phyloP scores from a whole-genome alignment of 306 rosid species.

The Morella rubra region DNA sequence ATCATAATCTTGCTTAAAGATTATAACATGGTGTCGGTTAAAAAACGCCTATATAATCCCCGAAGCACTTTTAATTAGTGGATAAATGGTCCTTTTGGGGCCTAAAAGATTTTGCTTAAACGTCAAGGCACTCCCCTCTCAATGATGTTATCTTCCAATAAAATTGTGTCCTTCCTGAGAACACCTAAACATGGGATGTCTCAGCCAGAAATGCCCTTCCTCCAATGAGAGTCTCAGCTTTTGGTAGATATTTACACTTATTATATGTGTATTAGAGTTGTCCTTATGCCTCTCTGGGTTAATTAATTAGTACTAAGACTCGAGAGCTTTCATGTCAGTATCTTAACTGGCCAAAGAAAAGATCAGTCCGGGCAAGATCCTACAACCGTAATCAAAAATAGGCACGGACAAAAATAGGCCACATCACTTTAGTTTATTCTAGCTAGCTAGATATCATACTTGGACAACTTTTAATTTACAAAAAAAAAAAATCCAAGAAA shows the following conservation, averaged over 20 bases:
- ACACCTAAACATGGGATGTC: constrained; percentile 39
- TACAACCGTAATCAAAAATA: constrained; percentile 11
- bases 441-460: too few relatives aligned
- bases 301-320: not conserved
- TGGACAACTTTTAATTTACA: too few relatives aligned
- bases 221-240: constrained; percentile 14
- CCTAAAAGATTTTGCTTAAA: constrained; percentile 28
- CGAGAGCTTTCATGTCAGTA: constrained; percentile 22
- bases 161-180: constrained; percentile 23
- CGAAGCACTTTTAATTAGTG: constrained; percentile 17
- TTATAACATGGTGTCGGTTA: constrained; percentile 24
- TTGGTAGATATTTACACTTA: not conserved
- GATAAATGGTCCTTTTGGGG: not conserved
- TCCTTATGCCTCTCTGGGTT: too few relatives aligned
- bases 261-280: too few relatives aligned
- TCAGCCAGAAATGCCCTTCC: constrained; percentile 16
- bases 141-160: constrained; percentile 35
- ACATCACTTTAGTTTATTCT: too few relatives aligned
- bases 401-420: too few relatives aligned
- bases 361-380: constrained; percentile 39
- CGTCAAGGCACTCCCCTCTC: constrained; percentile 28
- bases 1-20: constrained; percentile 3
- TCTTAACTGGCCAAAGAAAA: too few relatives aligned
- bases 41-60: constrained; percentile 20
- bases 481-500: too few relatives aligned